A percentile compares a stretch with the other conserved stretches of the same genome.
phyloP scores from a whole-genome alignment of 345 rosid genomes.

The Gossypium anomalum region DNA sequence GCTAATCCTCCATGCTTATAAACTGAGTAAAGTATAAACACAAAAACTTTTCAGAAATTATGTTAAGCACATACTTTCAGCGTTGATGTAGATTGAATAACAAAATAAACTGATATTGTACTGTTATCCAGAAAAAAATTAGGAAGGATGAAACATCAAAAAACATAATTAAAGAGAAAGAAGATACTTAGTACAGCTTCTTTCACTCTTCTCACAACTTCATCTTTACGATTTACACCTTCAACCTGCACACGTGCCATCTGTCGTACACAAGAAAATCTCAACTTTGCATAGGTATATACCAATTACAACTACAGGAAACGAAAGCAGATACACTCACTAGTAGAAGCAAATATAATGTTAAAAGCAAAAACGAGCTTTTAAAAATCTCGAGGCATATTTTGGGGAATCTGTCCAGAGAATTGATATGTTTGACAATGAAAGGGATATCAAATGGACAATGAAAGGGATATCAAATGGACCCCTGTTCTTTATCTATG shows the following conservation, averaged over 20 bases:
- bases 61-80: neutral
- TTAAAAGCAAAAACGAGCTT: neutral
- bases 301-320: neutral
- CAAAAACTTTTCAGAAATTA: neutral
- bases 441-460: neutral
- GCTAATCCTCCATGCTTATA: neutral
- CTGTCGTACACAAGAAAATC: constrained; percentile 34
- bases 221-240: constrained; percentile 55
- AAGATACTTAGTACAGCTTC: constrained; percentile 64
- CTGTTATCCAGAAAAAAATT: neutral
- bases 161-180: constrained; percentile 7
- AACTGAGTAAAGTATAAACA: neutral
- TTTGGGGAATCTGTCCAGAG: neutral
- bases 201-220: constrained; percentile 64
- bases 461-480: neutral
- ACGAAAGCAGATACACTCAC: neutral
- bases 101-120: neutral
- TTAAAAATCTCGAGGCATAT: neutral
- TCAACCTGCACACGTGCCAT: constrained; percentile 60
- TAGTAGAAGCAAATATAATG: neutral
- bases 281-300: neutral
- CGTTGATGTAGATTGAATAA: neutral
- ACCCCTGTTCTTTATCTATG: neutral
- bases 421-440: neutral
- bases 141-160: neutral